These are phyloP conservation scores for Fusarium ambrosium DNA, from an alignment of 2,329 filamentous ascomycete genomes.

Conservation along the genomic window DNA sequence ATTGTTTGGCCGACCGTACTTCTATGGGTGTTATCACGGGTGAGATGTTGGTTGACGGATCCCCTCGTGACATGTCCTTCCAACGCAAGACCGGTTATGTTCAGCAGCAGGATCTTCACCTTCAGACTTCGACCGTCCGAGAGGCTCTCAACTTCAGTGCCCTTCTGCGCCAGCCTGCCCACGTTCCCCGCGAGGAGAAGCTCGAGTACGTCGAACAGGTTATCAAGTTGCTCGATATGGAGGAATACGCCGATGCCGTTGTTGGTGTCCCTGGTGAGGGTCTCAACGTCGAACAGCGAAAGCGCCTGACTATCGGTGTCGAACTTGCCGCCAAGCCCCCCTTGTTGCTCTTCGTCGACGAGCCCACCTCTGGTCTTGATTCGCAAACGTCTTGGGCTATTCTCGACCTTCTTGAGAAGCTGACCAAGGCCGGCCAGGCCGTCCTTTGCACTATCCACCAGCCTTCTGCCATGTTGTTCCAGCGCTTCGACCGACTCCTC, in stretches of 20 bases:
- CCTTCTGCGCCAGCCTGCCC: conserved; percentile 83
- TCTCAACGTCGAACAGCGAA: conserved; percentile 78
- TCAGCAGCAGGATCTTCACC: conserved; percentile 92
- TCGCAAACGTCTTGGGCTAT: conserved; percentile 96
- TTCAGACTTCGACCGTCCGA: conserved; percentile 86
- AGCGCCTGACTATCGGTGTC: conserved; percentile 93
- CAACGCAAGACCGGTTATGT: conserved; percentile 94
- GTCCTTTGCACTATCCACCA: conserved; percentile 99
- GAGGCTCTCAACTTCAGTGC: conserved; percentile 91
- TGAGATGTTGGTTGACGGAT: conserved; percentile 78
- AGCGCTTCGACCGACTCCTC: conserved; percentile 86
- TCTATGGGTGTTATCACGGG: conserved; percentile 91
- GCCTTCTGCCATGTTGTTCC: conserved; percentile 94
- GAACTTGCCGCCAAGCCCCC: conserved; percentile 93
- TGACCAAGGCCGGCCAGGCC: conserved; percentile 89
- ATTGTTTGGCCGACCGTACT: conserved; percentile 86
- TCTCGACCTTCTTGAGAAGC: conserved; percentile 86
- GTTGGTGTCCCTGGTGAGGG: conserved; percentile 93
- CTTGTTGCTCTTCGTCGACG: conserved; percentile 91
- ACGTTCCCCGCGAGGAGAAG: conserved; percentile 82
- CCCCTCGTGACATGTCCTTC: conserved; percentile 82
- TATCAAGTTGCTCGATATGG: conserved; percentile 91
- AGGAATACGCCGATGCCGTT: conserved; percentile 88
- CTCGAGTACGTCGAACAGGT: conserved; percentile 90
- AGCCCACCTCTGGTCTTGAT: conserved; percentile 94